Percentiles rank a stretch among this genome's conserved stretches.
Conservation (phyloP, 2,329 filamentous ascomycete species). For the Amauroascus niger region DNA sequence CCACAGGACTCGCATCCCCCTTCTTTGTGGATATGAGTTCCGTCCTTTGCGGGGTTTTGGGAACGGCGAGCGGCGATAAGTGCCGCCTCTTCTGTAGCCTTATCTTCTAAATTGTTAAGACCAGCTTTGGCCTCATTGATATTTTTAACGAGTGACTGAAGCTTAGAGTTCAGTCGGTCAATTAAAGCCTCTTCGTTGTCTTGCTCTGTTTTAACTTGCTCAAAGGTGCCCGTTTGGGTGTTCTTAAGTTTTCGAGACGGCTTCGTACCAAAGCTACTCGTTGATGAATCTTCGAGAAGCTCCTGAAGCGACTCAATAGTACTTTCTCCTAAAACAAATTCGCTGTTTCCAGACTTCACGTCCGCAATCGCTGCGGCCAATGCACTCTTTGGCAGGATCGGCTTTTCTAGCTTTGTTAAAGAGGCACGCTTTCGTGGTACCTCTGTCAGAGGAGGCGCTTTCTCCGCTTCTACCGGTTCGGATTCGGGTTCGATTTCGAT, state of each 20-base stretch:
- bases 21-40: slow-evolving; percentile 13
- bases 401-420: slow-evolving; percentile 24
- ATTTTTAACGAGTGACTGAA: slow-evolving; percentile 33
- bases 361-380: slow-evolving; percentile 36
- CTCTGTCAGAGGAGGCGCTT: slow-evolving; percentile 3
- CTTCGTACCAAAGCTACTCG: slow-evolving; percentile 22
- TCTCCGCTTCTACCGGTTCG: slow-evolving; percentile 4
- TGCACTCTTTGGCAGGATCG: slow-evolving; percentile 35
- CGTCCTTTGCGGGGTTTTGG: slow-evolving; percentile 14
- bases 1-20: slow-evolving; percentile 21
- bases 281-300: slow-evolving; percentile 29
- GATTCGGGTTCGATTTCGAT: neutral
- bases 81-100: slow-evolving; percentile 25
- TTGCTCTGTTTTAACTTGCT: neutral
- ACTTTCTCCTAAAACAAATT: slow-evolving; percentile 34
- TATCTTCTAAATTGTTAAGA: slow-evolving; percentile 32
- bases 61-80: slow-evolving; percentile 14
- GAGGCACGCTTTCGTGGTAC: slow-evolving; percentile 19
- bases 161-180: slow-evolving; percentile 32
- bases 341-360: slow-evolving; percentile 31
- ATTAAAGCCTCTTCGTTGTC: slow-evolving; percentile 24
- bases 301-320: slow-evolving; percentile 39
- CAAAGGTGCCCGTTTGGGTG: neutral
- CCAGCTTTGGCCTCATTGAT: slow-evolving; percentile 36
- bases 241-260: slow-evolving; percentile 3